phyloP scores from a whole-genome alignment of 495 filamentous ascomycete genomes.

The Aspergillus ostianus region DNA sequence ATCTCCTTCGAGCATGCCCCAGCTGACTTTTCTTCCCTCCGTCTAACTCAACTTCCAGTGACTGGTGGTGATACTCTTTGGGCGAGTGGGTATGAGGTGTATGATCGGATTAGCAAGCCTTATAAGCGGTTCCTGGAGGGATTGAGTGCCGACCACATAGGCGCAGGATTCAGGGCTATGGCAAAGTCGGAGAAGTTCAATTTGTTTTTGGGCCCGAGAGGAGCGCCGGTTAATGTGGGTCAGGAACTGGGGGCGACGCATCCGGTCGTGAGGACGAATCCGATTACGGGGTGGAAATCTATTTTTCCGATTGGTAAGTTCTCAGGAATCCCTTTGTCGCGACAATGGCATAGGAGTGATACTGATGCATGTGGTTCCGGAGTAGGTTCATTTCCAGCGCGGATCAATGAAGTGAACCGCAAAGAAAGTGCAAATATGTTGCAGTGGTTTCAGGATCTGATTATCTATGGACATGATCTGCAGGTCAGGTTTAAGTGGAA shows the following conservation, averaged over 20 bases:
- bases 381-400: slow-evolving; percentile 22
- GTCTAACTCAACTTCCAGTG: slow-evolving; percentile 55
- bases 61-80: slow-evolving; percentile 68
- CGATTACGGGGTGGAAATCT: slow-evolving; percentile 75
- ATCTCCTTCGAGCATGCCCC: slow-evolving; percentile 63
- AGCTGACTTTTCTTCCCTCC: slow-evolving; percentile 57
- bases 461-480: slow-evolving; percentile 69
- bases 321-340: not conserved
- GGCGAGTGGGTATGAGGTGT: slow-evolving; percentile 71
- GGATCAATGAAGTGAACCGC: slow-evolving; percentile 18
- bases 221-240: slow-evolving; percentile 62
- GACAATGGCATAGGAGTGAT: not conserved
- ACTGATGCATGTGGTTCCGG: slow-evolving; percentile 19
- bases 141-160: slow-evolving; percentile 55
- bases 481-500: slow-evolving; percentile 67
- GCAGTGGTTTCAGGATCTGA: slow-evolving; percentile 55
- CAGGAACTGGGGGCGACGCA: slow-evolving; percentile 55
- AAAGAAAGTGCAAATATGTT: slow-evolving; percentile 56
- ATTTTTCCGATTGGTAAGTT: slow-evolving; percentile 57
- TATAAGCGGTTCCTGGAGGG: slow-evolving; percentile 63
- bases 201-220: slow-evolving; percentile 53
- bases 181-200: slow-evolving; percentile 36
- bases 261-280: slow-evolving; percentile 70
- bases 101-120: slow-evolving; percentile 63
- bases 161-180: slow-evolving; percentile 19